Evolutionary conservation across 2,329 filamentous ascomycete species (phyloP).

Genomic region (Hymenoscyphus occultus): DNA sequence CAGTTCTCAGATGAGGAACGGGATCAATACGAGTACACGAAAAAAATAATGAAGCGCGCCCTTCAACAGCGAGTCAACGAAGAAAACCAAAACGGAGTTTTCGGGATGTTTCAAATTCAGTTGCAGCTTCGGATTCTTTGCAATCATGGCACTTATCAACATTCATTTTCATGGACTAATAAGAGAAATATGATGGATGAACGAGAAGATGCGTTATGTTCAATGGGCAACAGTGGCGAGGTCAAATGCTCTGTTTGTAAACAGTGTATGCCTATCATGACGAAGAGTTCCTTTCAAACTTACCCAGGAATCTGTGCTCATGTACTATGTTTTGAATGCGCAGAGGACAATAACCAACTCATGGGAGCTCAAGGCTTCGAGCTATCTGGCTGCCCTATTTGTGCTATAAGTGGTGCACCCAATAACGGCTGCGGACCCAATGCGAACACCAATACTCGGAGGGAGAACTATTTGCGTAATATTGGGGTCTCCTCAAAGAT

Average conservation of each 20-base stretch:
- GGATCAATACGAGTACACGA: constrained; percentile 9
- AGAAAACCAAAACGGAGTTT: constrained; percentile 13
- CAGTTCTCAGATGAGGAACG: constrained; percentile 36
- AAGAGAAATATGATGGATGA: not conserved
- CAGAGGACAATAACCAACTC: not conserved
- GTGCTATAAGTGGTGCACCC: not conserved
- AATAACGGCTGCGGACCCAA: not conserved
- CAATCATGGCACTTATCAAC: constrained; percentile 20
- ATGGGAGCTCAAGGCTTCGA: not conserved
- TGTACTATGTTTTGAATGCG: not conserved
- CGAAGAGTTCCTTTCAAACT: not conserved
- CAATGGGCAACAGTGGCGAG: not conserved
- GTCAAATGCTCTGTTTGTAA: not conserved
- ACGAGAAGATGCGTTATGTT: not conserved
- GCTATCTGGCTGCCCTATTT: not conserved
- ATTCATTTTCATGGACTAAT: not conserved
- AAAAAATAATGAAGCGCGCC: constrained; percentile 14
- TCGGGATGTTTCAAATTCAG: constrained; percentile 20
- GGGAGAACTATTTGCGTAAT: not conserved
- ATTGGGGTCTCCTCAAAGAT: not conserved
- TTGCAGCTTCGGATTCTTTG: constrained; percentile 20
- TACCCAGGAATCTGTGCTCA: not conserved
- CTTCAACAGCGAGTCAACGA: constrained; percentile 10
- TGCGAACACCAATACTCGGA: not conserved
- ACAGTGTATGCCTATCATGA: not conserved